Conservation (phyloP, 2,329 filamentous ascomycete species). For the Biscogniauxia marginata region DNA sequence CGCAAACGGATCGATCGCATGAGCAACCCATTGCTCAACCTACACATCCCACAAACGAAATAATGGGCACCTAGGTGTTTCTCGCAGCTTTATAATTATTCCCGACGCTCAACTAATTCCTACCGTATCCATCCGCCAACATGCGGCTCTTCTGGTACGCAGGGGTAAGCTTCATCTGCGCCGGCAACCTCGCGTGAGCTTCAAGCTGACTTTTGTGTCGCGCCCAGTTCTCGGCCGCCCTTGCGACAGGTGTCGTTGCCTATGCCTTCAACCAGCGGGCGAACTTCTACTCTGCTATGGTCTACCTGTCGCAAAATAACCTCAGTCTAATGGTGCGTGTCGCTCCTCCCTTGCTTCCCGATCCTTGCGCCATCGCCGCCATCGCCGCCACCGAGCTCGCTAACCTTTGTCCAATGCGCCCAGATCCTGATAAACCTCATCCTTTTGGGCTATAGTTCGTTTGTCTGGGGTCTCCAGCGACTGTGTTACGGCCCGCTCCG, state of each 20-base stretch:
- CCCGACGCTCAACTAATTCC: too few species aligned
- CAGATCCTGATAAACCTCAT: slow-evolving; percentile 90
- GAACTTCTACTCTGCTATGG: slow-evolving; percentile 98
- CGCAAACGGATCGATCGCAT: slow-evolving; percentile 4
- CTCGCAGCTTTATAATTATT: slow-evolving; percentile 17
- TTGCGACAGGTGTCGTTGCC: slow-evolving; percentile 79
- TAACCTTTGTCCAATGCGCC: slow-evolving; percentile 5
- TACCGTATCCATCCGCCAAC: slow-evolving; percentile 31
- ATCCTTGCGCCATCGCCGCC: background rate
- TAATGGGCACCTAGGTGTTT: slow-evolving; percentile 37
- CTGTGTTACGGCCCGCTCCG: slow-evolving; percentile 88
- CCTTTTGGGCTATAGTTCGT: slow-evolving; percentile 74
- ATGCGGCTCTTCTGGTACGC: slow-evolving; percentile 62
- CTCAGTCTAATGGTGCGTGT: slow-evolving; percentile 80
- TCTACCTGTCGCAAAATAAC: slow-evolving; percentile 95
- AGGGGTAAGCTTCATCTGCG: slow-evolving; percentile 46
- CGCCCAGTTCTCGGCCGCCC: slow-evolving; percentile 71
- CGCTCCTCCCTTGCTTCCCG: background rate
- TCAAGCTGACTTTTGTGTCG: slow-evolving; percentile 12
- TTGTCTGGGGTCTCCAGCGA: slow-evolving; percentile 85
- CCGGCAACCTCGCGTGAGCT: slow-evolving; percentile 4
- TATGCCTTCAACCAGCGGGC: slow-evolving; percentile 92
- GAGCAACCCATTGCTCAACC: slow-evolving; percentile 11
- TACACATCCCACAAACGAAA: slow-evolving; percentile 20
- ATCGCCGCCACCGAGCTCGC: slow-evolving; percentile 1